phyloP scores from a whole-genome alignment of 495 filamentous ascomycete genomes.

The Aspergillus saccharolyticus region DNA sequence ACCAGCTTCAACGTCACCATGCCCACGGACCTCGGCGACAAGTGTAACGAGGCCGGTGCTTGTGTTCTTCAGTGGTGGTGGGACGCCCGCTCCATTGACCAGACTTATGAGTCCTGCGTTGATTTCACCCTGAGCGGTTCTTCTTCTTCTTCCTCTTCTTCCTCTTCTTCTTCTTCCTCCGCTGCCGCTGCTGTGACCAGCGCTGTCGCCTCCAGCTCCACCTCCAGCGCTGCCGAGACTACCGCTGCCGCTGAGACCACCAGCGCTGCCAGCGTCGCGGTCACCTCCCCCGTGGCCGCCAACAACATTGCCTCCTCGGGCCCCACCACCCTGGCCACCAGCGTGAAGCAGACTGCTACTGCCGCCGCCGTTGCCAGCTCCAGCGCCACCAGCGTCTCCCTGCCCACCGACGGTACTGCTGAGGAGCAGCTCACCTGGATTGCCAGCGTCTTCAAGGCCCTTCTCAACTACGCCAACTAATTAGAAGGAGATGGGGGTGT shows the following conservation, averaged over 20 bases:
- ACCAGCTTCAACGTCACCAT: slow-evolving; percentile 62
- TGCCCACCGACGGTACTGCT: slow-evolving; percentile 26
- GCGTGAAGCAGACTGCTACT: slow-evolving; percentile 9
- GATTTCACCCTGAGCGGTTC: slow-evolving; percentile 57
- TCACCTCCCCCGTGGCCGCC: slow-evolving; percentile 12
- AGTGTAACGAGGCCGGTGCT: slow-evolving; percentile 55
- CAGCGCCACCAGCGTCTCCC: slow-evolving; percentile 1
- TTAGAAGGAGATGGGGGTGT: background rate
- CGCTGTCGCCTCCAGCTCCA: slow-evolving; percentile 11
- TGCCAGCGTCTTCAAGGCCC: slow-evolving; percentile 15
- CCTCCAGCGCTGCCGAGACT: slow-evolving; percentile 3
- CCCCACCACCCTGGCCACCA: slow-evolving; percentile 9
- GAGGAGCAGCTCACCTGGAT: slow-evolving; percentile 27
- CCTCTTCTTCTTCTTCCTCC: slow-evolving; percentile 5
- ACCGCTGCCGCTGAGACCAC: slow-evolving; percentile 14
- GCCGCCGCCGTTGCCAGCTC: slow-evolving; percentile 1
- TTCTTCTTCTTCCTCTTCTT: slow-evolving; percentile 18
- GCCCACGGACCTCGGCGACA: slow-evolving; percentile 49
- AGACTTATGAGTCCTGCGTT: slow-evolving; percentile 71
- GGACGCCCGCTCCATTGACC: slow-evolving; percentile 58
- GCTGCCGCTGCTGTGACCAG: slow-evolving; percentile 13
- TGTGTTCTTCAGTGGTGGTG: slow-evolving; percentile 70
- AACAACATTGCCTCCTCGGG: slow-evolving; percentile 10
- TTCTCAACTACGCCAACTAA: slow-evolving; percentile 22
- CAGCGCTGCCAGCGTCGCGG: slow-evolving; percentile 7